Evolutionary conservation across 768 basidiomycete species (phyloP).

Genomic region (Kwoniella europaea): DNA sequence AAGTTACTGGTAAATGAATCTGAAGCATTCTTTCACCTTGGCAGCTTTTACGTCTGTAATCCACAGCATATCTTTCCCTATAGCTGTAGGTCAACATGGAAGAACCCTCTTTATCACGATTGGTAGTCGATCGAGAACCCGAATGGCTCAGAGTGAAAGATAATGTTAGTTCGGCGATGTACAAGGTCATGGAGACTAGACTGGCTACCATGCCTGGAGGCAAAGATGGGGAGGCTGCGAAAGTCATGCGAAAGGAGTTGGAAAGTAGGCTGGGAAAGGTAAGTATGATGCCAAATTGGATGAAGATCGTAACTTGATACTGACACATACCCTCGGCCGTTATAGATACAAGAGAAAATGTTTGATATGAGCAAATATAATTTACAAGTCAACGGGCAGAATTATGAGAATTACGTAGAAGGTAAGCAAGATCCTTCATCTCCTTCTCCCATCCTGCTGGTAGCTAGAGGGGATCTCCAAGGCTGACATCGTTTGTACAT

Average conservation of each 20-base stretch:
- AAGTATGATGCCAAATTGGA: slow-evolving; percentile 10
- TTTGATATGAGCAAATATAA: slow-evolving; percentile 72
- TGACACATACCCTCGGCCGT: not conserved
- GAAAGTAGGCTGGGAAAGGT: slow-evolving; percentile 46
- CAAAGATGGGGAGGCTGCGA: slow-evolving; percentile 62
- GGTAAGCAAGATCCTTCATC: slow-evolving; percentile 37
- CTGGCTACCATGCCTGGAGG: slow-evolving; percentile 59
- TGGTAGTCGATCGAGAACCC: slow-evolving; percentile 66
- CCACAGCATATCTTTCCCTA: not conserved
- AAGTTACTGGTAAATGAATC: too few species aligned
- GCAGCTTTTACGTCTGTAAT: not conserved
- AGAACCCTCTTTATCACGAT: slow-evolving; percentile 34
- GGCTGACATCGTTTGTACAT: not conserved
- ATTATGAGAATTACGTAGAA: slow-evolving; percentile 69
- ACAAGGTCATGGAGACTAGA: slow-evolving; percentile 63
- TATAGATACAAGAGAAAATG: slow-evolving; percentile 63
- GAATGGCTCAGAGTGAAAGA: slow-evolving; percentile 71
- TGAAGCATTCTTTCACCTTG: too few species aligned
- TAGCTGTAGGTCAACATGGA: slow-evolving; percentile 13
- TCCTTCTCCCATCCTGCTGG: not conserved
- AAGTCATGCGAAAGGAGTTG: slow-evolving; percentile 56
- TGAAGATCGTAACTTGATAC: too few species aligned
- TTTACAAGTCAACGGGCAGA: slow-evolving; percentile 78
- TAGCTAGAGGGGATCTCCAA: not conserved
- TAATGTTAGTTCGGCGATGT: slow-evolving; percentile 64